Conservation (phyloP, 306 rosid genomes). For the Glycine tomentella region DNA sequence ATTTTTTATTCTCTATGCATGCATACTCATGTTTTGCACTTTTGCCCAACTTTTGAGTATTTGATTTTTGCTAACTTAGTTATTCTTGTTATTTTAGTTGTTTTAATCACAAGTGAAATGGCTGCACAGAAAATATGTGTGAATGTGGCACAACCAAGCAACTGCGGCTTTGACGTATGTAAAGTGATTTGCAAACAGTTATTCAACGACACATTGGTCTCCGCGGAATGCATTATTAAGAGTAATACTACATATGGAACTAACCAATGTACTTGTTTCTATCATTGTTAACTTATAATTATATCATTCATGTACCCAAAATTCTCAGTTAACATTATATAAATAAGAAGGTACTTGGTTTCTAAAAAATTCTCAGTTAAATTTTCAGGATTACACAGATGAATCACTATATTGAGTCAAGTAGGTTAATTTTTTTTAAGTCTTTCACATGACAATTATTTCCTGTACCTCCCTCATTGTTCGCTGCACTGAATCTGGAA, state of each 20-base stretch:
- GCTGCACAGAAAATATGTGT: background rate
- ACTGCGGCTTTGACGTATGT: background rate
- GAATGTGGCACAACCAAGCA: background rate
- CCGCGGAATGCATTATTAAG: too few species aligned
- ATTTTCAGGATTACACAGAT: too few species aligned
- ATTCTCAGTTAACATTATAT: background rate
- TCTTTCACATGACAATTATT: too few species aligned
- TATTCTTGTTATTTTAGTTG: background rate
- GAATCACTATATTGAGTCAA: too few species aligned
- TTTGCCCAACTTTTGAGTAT: too few species aligned
- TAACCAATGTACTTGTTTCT: background rate
- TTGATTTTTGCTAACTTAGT: too few species aligned
- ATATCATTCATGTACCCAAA: background rate
- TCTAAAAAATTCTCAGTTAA: background rate
- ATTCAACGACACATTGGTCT: background rate
- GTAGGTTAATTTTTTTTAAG: too few species aligned
- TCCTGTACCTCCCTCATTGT: too few species aligned
- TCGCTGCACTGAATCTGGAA: too few species aligned
- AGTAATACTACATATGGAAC: too few species aligned
- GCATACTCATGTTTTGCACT: too few species aligned
- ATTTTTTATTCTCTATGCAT: too few species aligned
- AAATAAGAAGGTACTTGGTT: background rate
- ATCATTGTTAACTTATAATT: background rate
- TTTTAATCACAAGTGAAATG: background rate
- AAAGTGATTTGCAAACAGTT: background rate